Evolutionary conservation across 441 rosid genomes (phyloP).

Genomic region (Adansonia madagascariensis): DNA sequence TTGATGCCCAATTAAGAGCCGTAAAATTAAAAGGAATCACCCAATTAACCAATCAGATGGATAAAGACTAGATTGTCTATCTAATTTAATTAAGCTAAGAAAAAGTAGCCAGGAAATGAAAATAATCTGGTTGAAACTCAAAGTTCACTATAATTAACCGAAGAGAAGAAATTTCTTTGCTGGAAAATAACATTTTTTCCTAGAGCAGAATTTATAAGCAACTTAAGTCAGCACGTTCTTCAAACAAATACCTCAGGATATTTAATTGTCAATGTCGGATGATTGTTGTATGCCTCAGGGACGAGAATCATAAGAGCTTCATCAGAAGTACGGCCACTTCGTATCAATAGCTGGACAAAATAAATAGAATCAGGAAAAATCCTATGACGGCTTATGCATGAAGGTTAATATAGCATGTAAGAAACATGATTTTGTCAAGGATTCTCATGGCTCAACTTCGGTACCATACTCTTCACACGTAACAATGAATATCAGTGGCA

Average conservation of each 20-base stretch:
- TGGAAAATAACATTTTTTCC: slow-evolving; percentile 1
- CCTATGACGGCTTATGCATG: neutral
- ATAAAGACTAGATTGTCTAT: neutral
- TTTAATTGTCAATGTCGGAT: slow-evolving; percentile 81
- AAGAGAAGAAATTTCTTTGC: neutral
- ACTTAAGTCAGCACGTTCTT: neutral
- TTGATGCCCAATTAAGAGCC: neutral
- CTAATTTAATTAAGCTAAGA: neutral
- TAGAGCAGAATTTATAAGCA: neutral
- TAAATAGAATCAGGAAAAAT: slow-evolving; percentile 27
- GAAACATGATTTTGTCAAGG: neutral
- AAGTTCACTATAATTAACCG: neutral
- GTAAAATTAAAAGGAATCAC: neutral
- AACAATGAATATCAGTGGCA: neutral
- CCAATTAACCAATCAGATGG: neutral
- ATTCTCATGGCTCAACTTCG: slow-evolving; percentile 9
- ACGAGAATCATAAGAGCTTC: slow-evolving; percentile 98
- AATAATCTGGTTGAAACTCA: neutral
- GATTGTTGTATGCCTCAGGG: slow-evolving; percentile 98
- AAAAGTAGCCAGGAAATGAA: neutral
- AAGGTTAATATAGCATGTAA: neutral
- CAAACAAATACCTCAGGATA: slow-evolving; percentile 81
- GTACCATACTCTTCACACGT: slow-evolving; percentile 14
- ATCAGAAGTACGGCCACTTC: slow-evolving; percentile 93
- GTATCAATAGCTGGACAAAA: slow-evolving; percentile 70